Evolutionary conservation across 2,329 filamentous ascomycete genomes (phyloP), one percentile per base, ranked within the genome.

Genomic region (Penicillium sp.): DNA sequence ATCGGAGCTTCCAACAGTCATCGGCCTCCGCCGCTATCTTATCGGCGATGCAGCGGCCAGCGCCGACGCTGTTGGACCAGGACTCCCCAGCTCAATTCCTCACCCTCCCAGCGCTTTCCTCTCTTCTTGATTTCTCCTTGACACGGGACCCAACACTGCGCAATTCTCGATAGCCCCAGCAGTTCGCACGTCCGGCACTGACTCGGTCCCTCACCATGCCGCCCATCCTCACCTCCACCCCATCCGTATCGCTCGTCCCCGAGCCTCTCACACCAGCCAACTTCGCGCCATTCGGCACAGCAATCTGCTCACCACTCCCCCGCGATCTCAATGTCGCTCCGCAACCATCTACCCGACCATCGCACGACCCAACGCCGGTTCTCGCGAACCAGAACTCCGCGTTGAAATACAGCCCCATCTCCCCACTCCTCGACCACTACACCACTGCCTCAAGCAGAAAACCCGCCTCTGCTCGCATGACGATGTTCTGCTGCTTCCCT

Each of bases 351-450:
- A 72, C 70, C 38, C 66, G 65, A 51, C 50, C 51, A 47, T 62
- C 53, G 59, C 59, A 56, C 44, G 16, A 69, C 56, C 71, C 73
- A 48, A 71, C 77, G 39, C 70, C 82, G 4, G 74, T 79, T 3
- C 79, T 82, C 32, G 79, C 79, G 31, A 97, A 97, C 72, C 90
- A 97, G 71, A 87, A 87, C 57, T 84, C 83, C 15, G 91, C 93
- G 11, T 80, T 91, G 58, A 94, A 94, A 65, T 94, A 93, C 67
- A 77, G 83, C 46, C 78, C 87, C 58, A 81, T 94, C 47, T 87
- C 87, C n/a, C 75, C 77, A 29, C 75, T 91, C 53, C 71, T 73
- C 20, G 80, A 94, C 63, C 75, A 81, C 45, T 94, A 95, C 64
- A 60, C 64, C n/a, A 71, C 79, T 41, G 77, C 82, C 0, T 58